These are phyloP conservation scores for Cunninghamia lanceolata DNA, from an alignment of 75 land plant genomes.

Conservation along the genomic window DNA sequence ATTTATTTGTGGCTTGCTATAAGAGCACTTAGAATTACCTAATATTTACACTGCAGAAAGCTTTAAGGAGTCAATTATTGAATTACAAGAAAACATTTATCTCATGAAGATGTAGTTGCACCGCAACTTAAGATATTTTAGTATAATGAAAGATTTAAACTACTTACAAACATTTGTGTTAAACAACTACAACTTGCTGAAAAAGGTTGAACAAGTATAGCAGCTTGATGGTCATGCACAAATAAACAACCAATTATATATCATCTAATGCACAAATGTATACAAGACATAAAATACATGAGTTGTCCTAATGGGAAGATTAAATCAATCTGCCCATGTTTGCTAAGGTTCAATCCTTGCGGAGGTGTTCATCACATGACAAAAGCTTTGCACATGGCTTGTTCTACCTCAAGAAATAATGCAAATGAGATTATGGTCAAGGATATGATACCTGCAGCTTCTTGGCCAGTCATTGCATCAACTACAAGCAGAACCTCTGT, in stretches of 20 bases:
- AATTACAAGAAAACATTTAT: neutral
- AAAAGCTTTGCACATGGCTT: neutral
- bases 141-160: neutral
- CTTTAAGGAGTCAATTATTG: neutral
- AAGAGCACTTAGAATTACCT: neutral
- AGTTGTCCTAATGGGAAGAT: neutral
- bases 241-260: neutral
- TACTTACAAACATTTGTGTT: neutral
- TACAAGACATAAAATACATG: neutral
- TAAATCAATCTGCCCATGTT: neutral
- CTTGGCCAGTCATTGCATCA: constrained; percentile 99
- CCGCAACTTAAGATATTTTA: neutral
- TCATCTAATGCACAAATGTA: neutral
- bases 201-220: neutral
- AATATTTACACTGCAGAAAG: neutral
- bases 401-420: neutral
- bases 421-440: neutral
- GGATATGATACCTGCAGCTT: constrained; percentile 81
- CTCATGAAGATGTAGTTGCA: neutral
- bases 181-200: neutral
- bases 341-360: neutral
- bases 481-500: constrained; percentile 95
- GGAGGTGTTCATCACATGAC: neutral
- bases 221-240: neutral
- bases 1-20: neutral